Evolutionary conservation across 116 monocot genomes (phyloP).

Genomic region (Cymodocea nodosa): DNA sequence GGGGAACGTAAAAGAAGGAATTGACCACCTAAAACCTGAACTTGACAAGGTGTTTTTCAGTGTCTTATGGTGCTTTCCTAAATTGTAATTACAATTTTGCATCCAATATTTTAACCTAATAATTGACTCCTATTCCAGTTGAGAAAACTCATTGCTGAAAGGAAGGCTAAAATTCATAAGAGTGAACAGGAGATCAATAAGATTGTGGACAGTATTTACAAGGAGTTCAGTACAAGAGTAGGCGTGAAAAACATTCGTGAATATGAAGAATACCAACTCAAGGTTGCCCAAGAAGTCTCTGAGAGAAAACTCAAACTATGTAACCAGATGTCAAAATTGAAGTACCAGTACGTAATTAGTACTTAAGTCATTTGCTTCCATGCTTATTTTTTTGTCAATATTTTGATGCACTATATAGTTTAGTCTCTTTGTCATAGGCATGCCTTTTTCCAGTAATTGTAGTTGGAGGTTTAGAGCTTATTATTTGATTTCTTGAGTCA

Average conservation of each 20-base stretch:
- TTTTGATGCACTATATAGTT: not conserved
- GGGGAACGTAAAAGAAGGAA: conserved; percentile 55
- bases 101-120: not conserved
- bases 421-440: too few relatives aligned
- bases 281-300: conserved; percentile 66
- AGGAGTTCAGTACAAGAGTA: conserved; percentile 81
- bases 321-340: conserved; percentile 92
- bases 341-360: conserved; percentile 72
- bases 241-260: conserved; percentile 95
- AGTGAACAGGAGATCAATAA: conserved; percentile 79
- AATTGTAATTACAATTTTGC: not conserved
- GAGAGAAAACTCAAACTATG: conserved; percentile 69
- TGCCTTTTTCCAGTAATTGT: too few relatives aligned
- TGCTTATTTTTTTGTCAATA: not conserved
- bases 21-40: conserved; percentile 52
- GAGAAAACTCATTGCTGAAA: conserved; percentile 37
- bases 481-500: too few relatives aligned
- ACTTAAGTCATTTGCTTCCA: not conserved
- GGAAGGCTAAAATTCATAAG: conserved; percentile 41
- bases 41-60: conserved; percentile 45
- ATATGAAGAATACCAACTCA: conserved; percentile 90
- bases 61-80: conserved; percentile 10
- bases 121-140: conserved; percentile 26
- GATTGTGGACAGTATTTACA: conserved; percentile 77
- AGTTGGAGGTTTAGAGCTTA: too few relatives aligned